Evolutionary conservation across 768 basidiomycete genomes (phyloP), one percentile per base, ranked within the genome.

Genomic region (Lyophyllum shimeji): DNA sequence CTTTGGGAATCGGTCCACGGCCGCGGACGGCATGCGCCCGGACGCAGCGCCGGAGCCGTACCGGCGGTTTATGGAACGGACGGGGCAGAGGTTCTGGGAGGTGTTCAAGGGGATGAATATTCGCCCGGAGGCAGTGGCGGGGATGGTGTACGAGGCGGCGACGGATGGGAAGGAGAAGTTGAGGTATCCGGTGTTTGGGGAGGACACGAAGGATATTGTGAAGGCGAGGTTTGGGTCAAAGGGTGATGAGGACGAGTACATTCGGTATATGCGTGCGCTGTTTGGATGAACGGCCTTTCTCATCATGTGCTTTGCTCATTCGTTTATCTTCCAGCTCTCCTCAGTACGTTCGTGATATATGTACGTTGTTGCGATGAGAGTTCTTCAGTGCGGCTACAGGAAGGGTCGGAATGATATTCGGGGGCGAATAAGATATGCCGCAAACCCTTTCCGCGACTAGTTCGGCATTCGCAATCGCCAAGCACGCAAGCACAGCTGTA

Each of bases 161-260:
- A 45, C 48, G 48, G 48, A 49, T 31, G 48, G 48, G 48, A 39
- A 12, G 34, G 48, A 49, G 2, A 49, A 12, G 34, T 31, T 49
- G 48, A 49, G 31, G 48, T 33, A 33, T 20, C 20, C 27, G 9
- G 27, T 33, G 29, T 3, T 9, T 3, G 48, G 27, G 27, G 13
- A 49, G 3, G 20, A 34, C 33, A 20, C 34, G 27, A 39, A 21
- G 29, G 29, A 20, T n/a, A 7, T 33, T 23, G 25, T 27, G 20
- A 49, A 33, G 31, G 31, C 48, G 18, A 39, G 15, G 31, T 31
- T 31, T 33, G 29, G 33, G 29, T 29, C 33, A 7, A 39, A 49
- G 48, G 24, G 18, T 23, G 27, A 33, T 20, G 48, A 49, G 17
- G 34, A n/a, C n/a, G n/a, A 39, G 48, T 31, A 18, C 20, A n/a